Conservation (phyloP, 1,139 yeast species). For the Yamadazyma friedrichii region DNA sequence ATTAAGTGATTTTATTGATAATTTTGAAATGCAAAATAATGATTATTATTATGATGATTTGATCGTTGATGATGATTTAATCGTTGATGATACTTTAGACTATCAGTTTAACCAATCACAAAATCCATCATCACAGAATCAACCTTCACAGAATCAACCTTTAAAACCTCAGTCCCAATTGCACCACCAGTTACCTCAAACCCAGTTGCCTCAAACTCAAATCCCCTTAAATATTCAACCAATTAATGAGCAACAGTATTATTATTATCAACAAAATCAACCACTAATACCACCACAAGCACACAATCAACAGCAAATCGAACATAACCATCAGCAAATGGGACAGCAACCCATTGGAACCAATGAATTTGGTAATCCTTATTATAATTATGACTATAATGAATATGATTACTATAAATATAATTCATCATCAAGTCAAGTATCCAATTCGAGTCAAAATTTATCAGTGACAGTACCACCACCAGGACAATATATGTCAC, state of each 20-base stretch:
- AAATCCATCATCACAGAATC: too few relatives aligned
- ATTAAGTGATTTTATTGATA: conserved; percentile 12
- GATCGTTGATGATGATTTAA: conserved; percentile 10
- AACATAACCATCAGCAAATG: neutral
- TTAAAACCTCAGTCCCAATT: too few relatives aligned
- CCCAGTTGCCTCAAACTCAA: too few relatives aligned
- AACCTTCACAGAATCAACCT: too few relatives aligned
- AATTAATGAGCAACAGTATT: neutral
- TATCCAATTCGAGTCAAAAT: neutral
- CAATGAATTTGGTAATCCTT: neutral
- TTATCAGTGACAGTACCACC: neutral
- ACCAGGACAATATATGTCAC: conserved; percentile 1
- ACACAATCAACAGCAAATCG: neutral
- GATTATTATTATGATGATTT: conserved; percentile 11
- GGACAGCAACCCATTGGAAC: too few relatives aligned
- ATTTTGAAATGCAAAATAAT: conserved; percentile 15
- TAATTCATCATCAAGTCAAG: neutral
- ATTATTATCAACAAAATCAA: neutral
- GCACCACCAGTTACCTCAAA: too few relatives aligned
- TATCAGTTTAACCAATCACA: too few relatives aligned
- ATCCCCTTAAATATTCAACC: neutral
- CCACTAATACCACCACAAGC: neutral
- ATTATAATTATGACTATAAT: neutral
- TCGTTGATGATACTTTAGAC: too few relatives aligned
- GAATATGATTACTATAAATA: neutral